These are phyloP conservation scores for Melaleuca alternifolia DNA, from an alignment of 345 rosid species.

Conservation along the genomic window DNA sequence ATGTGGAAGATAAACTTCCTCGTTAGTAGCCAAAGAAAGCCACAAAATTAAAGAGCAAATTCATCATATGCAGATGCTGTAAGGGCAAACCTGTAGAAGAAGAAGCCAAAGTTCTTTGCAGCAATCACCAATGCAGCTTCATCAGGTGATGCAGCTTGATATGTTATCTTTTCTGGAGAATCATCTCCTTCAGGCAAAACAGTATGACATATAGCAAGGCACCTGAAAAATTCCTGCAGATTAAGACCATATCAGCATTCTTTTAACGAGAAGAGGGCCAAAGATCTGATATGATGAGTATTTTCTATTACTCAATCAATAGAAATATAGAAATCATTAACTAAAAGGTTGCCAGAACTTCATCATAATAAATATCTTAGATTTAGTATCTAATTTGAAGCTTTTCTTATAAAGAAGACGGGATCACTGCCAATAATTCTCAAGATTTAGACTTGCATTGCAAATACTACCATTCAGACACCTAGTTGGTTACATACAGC, in stretches of 20 bases:
- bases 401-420: not conserved
- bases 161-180: conserved; percentile 79
- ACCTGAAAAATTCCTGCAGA: conserved; percentile 91
- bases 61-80: not conserved
- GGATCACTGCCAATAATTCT: not conserved
- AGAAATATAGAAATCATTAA: not conserved
- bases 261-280: not conserved
- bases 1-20: not conserved
- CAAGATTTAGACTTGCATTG: not conserved
- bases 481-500: not conserved
- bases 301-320: not conserved
- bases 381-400: not conserved
- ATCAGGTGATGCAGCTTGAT: conserved; percentile 99
- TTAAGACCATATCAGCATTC: not conserved
- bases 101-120: conserved; percentile 97
- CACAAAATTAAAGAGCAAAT: not conserved
- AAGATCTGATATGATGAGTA: not conserved
- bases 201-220: conserved; percentile 98
- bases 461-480: not conserved
- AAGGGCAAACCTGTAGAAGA: conserved; percentile 65
- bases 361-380: not conserved
- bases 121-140: conserved; percentile 97
- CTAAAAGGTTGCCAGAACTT: not conserved
- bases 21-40: not conserved
- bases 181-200: conserved; percentile 99